Percentiles rank a stretch among this genome's conserved stretches.
Conservation (phyloP, 148 eudicot species). For the Silene conica region DNA sequence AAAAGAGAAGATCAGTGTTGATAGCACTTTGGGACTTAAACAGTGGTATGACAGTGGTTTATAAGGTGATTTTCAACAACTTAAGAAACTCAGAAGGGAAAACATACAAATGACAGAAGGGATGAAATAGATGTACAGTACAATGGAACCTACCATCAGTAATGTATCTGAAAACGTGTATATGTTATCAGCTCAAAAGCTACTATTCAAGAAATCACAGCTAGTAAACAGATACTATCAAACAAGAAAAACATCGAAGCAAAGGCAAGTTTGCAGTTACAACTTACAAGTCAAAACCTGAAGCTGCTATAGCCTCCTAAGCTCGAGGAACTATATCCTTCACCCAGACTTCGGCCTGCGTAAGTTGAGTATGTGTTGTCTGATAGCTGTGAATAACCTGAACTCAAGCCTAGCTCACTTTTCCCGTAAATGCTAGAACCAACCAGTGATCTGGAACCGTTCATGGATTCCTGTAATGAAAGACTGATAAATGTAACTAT, state of each 20-base stretch:
- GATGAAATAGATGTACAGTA: conserved; percentile 1
- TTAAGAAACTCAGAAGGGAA: neutral
- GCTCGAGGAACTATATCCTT: conserved; percentile 52
- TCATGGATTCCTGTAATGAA: conserved; percentile 56
- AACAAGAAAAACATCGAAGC: conserved; percentile 8
- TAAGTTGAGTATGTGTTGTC: conserved; percentile 42
- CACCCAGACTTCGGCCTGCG: conserved; percentile 48
- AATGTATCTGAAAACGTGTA: neutral
- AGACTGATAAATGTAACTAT: neutral
- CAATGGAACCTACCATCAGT: conserved; percentile 8
- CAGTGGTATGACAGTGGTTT: no score
- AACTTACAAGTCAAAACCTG: conserved; percentile 37
- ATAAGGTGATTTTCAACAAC: neutral
- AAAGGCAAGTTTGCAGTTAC: neutral
- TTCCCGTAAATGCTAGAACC: conserved; percentile 46
- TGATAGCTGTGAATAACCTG: conserved; percentile 46
- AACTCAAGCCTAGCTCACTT: conserved; percentile 49
- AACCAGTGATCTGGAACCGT: conserved; percentile 42
- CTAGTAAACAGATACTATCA: neutral
- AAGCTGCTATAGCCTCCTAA: conserved; percentile 43
- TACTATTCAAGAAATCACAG: neutral
- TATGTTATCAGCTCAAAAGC: neutral
- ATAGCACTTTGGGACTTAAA: no score
- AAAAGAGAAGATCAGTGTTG: no score
- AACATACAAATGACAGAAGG: conserved; percentile 8